Evolutionary conservation across 1,284 basidiomycete genomes (phyloP).

Genomic region (Ustilago curta): DNA sequence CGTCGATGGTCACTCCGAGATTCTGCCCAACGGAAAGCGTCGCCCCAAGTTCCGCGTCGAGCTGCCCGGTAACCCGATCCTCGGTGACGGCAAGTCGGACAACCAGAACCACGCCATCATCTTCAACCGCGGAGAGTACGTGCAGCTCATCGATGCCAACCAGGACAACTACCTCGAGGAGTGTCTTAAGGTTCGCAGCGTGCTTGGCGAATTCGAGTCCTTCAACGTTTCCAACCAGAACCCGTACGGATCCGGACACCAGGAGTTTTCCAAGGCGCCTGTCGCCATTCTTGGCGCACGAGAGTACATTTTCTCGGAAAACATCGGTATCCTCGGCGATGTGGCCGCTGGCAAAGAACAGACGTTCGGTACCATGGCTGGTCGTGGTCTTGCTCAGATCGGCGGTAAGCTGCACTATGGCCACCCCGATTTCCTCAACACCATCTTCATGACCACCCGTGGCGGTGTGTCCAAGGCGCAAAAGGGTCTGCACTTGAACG

Average conservation of each 20-base stretch:
- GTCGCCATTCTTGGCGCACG: constrained; percentile 98
- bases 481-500: constrained; percentile 96
- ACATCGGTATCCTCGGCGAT: constrained; percentile 98
- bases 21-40: constrained; percentile 86
- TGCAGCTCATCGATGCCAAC: constrained; percentile 99
- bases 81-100: constrained; percentile 98
- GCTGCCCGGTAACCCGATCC: constrained; percentile 96
- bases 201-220: constrained; percentile 98
- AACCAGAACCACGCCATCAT: constrained; percentile 99
- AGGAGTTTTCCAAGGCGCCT: constrained; percentile 81
- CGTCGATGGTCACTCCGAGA: constrained; percentile 97
- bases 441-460: constrained; percentile 96
- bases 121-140: constrained; percentile 98
- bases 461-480: constrained; percentile 99
- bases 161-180: constrained; percentile 99
- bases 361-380: constrained; percentile 97
- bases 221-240: constrained; percentile 86
- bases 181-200: constrained; percentile 97
- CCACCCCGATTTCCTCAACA: constrained; percentile 98
- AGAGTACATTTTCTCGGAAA: constrained; percentile 99
- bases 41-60: constrained; percentile 98
- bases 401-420: constrained; percentile 99
- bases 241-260: constrained; percentile 82
- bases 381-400: constrained; percentile 93
- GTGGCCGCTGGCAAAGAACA: constrained; percentile 99